Evolutionary conservation across 2,329 filamentous ascomycete genomes (phyloP), one percentile per base, ranked within the genome.

Genomic region (Macroventuria anomochaeta): DNA sequence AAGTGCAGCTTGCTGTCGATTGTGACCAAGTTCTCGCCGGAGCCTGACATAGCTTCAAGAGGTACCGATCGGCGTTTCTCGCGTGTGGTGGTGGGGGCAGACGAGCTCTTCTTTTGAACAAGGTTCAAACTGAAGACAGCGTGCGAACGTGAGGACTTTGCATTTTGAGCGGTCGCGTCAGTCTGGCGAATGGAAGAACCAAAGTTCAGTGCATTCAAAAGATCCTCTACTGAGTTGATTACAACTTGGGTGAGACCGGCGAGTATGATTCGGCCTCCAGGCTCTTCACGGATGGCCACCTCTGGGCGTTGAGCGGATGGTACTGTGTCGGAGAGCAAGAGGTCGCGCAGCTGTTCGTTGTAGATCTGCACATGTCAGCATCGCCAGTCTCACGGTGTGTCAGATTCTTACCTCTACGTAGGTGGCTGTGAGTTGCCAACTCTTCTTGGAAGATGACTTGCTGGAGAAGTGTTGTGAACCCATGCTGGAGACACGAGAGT

Each of bases 1-100:
- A 99, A 99, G 73, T 99, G 95, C 43, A 99, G 83, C 77, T 99
- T 99, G 85, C 95, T 99, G 75, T 99, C 95, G 8, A 95, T 89
- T 0, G 92, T 97, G 34, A 97, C 83, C 75, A 85, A 85, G 31
- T 75, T 85, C 15, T 87, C 85, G 43, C 61, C 70, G 7, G 76
- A 76, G 41, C 78, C 77, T 2, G 87, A 85, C 80, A 95, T 85
- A 32, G 88, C 85, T 70, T 97, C 95, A 5, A 93, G 71, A 0
- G 93, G 92, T 60, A 96, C 87, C 0, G 95, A 97, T 63, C 89
- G 86, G 56, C 93, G 88, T 77, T 96, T 97, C 61, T 97, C 91
- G 25, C 83, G 80, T 11, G 81, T 81, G 13, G 85, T 80, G 3
- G 82, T 76, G 6, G 70, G 65, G 4, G 67, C 56, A 12, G 66